These are phyloP conservation scores for Canariomyces notabilis DNA, from an alignment of 2,329 filamentous ascomycete species.

Conservation along the genomic window DNA sequence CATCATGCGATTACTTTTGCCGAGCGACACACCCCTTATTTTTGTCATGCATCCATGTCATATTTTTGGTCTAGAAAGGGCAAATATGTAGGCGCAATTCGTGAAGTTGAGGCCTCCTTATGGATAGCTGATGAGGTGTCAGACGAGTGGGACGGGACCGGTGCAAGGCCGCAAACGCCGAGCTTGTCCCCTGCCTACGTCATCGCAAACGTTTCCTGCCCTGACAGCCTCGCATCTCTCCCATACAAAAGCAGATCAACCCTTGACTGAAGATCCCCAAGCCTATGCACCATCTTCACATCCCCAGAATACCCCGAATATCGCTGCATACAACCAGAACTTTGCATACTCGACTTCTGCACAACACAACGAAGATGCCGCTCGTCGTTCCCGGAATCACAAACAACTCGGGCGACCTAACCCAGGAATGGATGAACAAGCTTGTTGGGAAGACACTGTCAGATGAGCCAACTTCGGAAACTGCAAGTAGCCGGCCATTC, in stretches of 20 bases:
- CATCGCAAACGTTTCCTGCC: neutral
- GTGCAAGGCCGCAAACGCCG: neutral
- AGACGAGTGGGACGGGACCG: neutral
- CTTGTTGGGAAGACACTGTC: slow-evolving; percentile 59
- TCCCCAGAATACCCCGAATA: neutral
- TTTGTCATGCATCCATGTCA: no score
- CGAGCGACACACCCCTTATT: no score
- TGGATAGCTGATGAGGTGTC: no score
- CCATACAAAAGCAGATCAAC: neutral
- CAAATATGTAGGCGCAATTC: no score
- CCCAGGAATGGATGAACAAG: slow-evolving; percentile 56
- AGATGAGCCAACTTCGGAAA: slow-evolving; percentile 46
- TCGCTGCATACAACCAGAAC: neutral
- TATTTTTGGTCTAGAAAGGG: no score
- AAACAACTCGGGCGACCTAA: slow-evolving; percentile 40
- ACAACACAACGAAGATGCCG: slow-evolving; percentile 49
- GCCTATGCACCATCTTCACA: neutral
- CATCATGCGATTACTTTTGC: neutral
- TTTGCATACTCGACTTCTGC: slow-evolving; percentile 1
- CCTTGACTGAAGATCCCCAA: neutral
- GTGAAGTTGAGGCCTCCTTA: no score
- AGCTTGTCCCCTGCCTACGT: neutral
- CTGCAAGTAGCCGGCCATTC: slow-evolving; percentile 37
- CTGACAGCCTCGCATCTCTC: neutral
- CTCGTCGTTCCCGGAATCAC: slow-evolving; percentile 58